Evolutionary conservation across 306 rosid genomes (phyloP), one percentile per base, ranked within the genome.

Genomic region (Fragaria nilgerrensis): DNA sequence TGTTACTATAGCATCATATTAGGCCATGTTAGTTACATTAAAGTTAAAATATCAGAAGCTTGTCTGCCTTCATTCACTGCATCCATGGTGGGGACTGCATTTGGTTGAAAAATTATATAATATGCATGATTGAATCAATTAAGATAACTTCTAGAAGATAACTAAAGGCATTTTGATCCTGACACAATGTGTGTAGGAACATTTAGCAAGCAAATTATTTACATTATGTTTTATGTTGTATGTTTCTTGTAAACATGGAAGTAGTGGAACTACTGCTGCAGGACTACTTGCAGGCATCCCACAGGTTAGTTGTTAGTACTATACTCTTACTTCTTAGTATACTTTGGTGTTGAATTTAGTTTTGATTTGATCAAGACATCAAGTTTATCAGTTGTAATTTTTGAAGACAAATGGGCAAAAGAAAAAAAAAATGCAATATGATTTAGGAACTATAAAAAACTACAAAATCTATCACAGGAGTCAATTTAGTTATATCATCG

Each of bases 241-340:
- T 59, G 45, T 67, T 68, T 64, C 32, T 47, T 80, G 72, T 63
- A 55, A 64, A 80, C 55, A 53, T 69, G 63, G 58, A 78, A 56
- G 53, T 77, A 92, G 97, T 82, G 97, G 97, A 83, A 86, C 92
- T 77, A 89, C 96, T 75, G 97, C 96, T 53, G 94, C 92, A 66
- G 96, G 92, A 68, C 83, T 90, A 78, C 89, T 58, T 14, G 86
- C 96, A 61, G 96, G 97, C 76, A 86, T 80, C 81, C 96, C 97
- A 15, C 97, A 92, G 96, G 97, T 89, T 85, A 70, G 92, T 63
- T 56, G 13, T 36, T 47, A 17, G 64, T 52, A 16, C 58, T 13
- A 55, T 41, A 34, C 15, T 34, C 15, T 13, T 5, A 22, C 14
- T 52, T 52, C 48, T 5, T 10, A 2, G 5, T 69, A 45, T 70